Base-by-base conservation (phyloP, 192 early-diverging fungal species). In the Rhizophagus prolifer region DNA sequence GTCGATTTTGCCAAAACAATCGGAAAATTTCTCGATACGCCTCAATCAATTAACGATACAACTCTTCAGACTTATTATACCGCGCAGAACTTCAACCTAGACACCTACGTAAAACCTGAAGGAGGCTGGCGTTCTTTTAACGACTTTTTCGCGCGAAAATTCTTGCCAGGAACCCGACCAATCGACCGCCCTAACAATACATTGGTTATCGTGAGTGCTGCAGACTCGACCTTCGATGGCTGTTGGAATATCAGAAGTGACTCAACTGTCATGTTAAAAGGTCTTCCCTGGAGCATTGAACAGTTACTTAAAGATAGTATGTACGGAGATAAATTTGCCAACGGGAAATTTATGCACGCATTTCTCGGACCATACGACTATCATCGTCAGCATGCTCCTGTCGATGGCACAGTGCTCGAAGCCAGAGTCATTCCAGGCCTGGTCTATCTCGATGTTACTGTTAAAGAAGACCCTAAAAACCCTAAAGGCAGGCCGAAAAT, bases 271-370 rank as follows among this genome's bases (percentile, higher is more conserved):
- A 46, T 12, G 54, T 54, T 70, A 4, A 70, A 70, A 54, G 23
- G n/a, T n/a, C 1, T 70, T 14, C 46, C 46, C 41, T 70, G 69
- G 69, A 70, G 26, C n/a, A 70, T 70, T 70, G 9, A 31, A 19
- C 38, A 50, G 46, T 70, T 70, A 70, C 69, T 70, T 70, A n/a
- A 19, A 54, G 2, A 70, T 38, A 70, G 69, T 70, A 13, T 26
- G 9, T 70, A 70, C 13, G 9, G 12, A 46, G 19, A 26, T 46
- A 25, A 70, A 1, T 70, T 70, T 70, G 69, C 69, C 3, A 25
- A 25, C 2, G 69, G 69, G n/a, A 70, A 46, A 70, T 70, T 70
- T 70, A 70, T 70, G 69, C 69, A 70, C 38, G 38, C 69, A 70
- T 70, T 70, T 70, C 69, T 70, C 38, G 23, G 16, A 70, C 46